Evolutionary conservation across 2,329 filamentous ascomycete genomes (phyloP).

Genomic region (Fusarium hostae): DNA sequence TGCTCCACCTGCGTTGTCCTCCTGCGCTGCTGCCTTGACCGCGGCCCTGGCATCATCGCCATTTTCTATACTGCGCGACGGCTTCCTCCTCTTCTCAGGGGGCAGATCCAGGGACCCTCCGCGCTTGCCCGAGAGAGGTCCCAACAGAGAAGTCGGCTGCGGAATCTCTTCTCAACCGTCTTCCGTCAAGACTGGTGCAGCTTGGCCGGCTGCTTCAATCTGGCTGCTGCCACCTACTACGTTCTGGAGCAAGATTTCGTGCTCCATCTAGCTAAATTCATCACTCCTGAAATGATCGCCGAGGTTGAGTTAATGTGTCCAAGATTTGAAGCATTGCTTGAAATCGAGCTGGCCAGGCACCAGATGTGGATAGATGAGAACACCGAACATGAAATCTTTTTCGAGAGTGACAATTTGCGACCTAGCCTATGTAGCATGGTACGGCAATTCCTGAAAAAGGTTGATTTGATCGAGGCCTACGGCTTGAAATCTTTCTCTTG

Average conservation of each 20-base stretch:
- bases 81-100: too few species aligned
- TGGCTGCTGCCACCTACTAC: not conserved
- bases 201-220: constrained; percentile 4
- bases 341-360: fast-evolving
- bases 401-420: fast-evolving
- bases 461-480: not conserved
- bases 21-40: too few species aligned
- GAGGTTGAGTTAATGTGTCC: not conserved
- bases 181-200: constrained; percentile 3
- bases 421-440: not conserved
- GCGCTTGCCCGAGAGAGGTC: too few species aligned
- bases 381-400: fast-evolving
- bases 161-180: constrained; percentile 26
- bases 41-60: too few species aligned
- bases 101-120: too few species aligned
- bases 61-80: too few species aligned
- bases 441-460: not conserved
- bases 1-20: too few species aligned
- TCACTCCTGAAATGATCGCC: constrained; percentile 8
- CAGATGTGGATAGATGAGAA: fast-evolving
- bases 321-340: not conserved
- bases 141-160: too few species aligned
- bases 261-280: not conserved
- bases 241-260: not conserved
- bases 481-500: fast-evolving